These are phyloP conservation scores for Spizellomyces punctatus DNA, from an alignment of 192 early-diverging fungal genomes.

Conservation along the genomic window DNA sequence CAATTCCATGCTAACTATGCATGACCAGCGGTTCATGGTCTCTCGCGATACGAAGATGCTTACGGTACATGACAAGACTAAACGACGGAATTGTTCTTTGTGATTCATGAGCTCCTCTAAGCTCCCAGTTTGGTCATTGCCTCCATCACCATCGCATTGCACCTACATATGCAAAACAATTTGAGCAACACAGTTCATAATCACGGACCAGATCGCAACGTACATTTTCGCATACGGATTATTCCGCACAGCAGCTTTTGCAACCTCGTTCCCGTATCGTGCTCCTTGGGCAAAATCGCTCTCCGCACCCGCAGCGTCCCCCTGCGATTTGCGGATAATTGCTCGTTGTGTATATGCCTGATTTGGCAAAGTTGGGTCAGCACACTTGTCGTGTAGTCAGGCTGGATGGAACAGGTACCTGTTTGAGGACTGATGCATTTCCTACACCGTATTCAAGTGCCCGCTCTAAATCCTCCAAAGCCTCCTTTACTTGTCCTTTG, in stretches of 20 bases:
- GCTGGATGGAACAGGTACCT: constrained; percentile 8
- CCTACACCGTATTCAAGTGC: constrained; percentile 59
- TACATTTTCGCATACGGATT: constrained; percentile 76
- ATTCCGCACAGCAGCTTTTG: constrained; percentile 57
- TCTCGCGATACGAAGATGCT: no score
- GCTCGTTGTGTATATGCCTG: constrained; percentile 70
- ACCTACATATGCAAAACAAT: constrained; percentile 16
- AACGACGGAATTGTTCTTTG: no score
- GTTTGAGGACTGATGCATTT: constrained; percentile 37
- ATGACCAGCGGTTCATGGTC: no score
- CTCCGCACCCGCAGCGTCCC: constrained; percentile 55
- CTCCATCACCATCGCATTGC: constrained; percentile 61
- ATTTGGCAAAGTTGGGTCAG: background rate
- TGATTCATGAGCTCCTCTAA: no score
- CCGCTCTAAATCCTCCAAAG: constrained; percentile 53
- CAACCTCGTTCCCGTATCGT: constrained; percentile 62
- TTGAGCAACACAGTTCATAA: background rate
- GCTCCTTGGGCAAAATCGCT: constrained; percentile 61
- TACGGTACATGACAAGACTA: no score
- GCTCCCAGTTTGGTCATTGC: constrained; percentile 48
- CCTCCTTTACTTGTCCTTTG: constrained; percentile 34
- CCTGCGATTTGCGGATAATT: constrained; percentile 48
- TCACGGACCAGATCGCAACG: background rate
- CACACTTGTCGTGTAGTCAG: background rate
- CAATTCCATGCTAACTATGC: no score